Conservation (phyloP, 192 early-diverging fungal genomes). For the Coemansia sp. region DNA sequence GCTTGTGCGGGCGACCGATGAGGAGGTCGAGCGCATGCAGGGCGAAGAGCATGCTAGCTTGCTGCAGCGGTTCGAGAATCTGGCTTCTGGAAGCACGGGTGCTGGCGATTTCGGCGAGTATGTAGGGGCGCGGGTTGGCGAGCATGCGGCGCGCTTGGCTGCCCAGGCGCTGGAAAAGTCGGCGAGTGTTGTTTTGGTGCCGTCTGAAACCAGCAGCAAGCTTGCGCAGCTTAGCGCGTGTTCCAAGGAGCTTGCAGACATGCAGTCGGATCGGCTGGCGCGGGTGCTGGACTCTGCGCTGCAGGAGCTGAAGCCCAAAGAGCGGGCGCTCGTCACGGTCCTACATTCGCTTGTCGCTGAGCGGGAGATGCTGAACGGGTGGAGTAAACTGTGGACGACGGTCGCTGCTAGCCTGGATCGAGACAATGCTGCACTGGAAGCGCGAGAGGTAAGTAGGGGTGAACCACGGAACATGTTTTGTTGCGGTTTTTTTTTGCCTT, state of each 20-base stretch:
- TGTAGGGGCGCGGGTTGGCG: background rate
- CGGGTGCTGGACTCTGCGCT: conserved; percentile 4
- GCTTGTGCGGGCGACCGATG: conserved; percentile 11
- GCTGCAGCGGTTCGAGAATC: conserved; percentile 1
- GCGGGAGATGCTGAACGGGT: conserved; percentile 22
- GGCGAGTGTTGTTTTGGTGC: background rate
- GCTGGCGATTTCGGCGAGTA: background rate
- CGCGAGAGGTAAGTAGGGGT: conserved; percentile 21
- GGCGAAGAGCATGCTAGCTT: background rate
- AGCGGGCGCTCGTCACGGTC: conserved; percentile 3
- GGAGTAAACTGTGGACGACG: conserved; percentile 24
- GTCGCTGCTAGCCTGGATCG: conserved; percentile 17
- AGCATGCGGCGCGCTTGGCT: conserved; percentile 1
- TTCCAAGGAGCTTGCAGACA: conserved; percentile 11
- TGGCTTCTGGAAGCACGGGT: background rate
- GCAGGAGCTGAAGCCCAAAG: background rate
- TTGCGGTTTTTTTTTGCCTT: background rate
- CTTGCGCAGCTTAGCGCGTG: conserved; percentile 18
- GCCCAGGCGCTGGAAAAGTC: background rate
- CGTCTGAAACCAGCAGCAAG: too few species aligned
- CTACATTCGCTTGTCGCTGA: conserved; percentile 17
- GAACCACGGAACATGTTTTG: too few species aligned
- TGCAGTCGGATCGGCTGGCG: conserved; percentile 1
- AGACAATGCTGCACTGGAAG: conserved; percentile 14
- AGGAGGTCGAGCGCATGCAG: conserved; percentile 11